Evolutionary conservation across 305 asterid species (phyloP).

Genomic region (Fraxinus latifolia): DNA sequence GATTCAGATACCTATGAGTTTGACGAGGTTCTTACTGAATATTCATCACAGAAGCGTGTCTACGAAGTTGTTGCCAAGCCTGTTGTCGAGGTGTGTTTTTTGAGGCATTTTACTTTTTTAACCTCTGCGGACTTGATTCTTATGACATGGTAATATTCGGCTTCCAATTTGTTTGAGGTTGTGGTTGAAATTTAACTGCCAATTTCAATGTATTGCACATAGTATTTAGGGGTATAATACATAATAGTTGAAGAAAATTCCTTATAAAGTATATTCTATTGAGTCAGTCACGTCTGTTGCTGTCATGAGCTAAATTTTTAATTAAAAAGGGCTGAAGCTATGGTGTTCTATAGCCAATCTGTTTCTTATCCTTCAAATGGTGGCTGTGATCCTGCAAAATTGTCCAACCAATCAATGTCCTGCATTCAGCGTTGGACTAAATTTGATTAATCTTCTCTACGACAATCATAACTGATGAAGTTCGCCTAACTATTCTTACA

Average conservation of each 20-base stretch:
- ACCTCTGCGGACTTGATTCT: neutral
- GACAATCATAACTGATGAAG: neutral
- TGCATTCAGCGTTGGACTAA: neutral
- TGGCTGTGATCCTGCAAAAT: neutral
- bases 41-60: constrained; percentile 94
- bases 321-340: neutral
- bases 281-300: constrained; percentile 10
- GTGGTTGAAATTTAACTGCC: neutral
- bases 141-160: neutral
- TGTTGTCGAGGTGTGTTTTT: constrained; percentile 81
- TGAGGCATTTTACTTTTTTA: constrained; percentile 12
- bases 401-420: neutral
- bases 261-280: neutral
- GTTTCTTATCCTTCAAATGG: neutral
- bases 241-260: constrained; percentile 12
- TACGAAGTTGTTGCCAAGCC: constrained; percentile 99
- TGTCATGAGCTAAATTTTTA: constrained; percentile 8
- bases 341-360: neutral
- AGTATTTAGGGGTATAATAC: neutral
- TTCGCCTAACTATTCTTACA: neutral
- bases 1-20: constrained; percentile 95
- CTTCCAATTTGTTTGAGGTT: neutral
- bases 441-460: neutral
- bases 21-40: constrained; percentile 91
- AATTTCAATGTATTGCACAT: neutral